Conservation (phyloP, 1,284 basidiomycete species). For the Microbotryomycetes sp. region DNA sequence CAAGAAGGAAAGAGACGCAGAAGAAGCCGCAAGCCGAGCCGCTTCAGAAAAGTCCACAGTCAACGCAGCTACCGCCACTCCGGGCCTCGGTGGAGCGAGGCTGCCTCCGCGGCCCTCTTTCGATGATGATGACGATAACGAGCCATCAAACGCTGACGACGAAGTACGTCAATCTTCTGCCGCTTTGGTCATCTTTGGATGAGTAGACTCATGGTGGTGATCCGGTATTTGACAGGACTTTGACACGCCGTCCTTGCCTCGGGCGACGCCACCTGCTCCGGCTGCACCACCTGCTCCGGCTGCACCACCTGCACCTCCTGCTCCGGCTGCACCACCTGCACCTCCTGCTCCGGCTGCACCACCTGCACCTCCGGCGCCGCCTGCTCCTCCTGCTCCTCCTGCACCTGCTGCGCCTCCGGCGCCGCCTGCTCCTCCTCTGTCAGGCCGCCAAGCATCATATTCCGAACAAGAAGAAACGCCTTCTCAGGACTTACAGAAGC, state of each 20-base stretch:
- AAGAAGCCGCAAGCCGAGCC: conserved; percentile 60
- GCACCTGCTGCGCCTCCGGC: conserved; percentile 9
- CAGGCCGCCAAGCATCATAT: not conserved
- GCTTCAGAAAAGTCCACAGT: conserved; percentile 45
- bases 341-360: conserved; percentile 41
- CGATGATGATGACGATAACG: conserved; percentile 38
- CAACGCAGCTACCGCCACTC: conserved; percentile 39
- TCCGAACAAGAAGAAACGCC: not conserved
- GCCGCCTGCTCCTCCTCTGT: not conserved
- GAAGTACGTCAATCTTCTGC: conserved; percentile 24
- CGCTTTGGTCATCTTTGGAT: conserved; percentile 16
- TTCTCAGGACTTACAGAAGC: not conserved
- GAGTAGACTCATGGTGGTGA: too few relatives aligned
- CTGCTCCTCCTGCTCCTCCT: conserved; percentile 18
- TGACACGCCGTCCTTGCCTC: not conserved
- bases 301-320: conserved; percentile 4
- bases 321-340: conserved; percentile 9
- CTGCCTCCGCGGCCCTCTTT: conserved; percentile 28
- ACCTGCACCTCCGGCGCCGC: conserved; percentile 46
- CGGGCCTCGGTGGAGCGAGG: conserved; percentile 34
- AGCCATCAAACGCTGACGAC: conserved; percentile 31
- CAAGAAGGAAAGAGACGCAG: conserved; percentile 74
- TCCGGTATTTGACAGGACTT: not conserved
- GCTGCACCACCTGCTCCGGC: conserved; percentile 33
- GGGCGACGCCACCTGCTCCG: conserved; percentile 27